Base-by-base conservation (phyloP, 805 yeast species). In the Lipomyces chichibuensis region DNA sequence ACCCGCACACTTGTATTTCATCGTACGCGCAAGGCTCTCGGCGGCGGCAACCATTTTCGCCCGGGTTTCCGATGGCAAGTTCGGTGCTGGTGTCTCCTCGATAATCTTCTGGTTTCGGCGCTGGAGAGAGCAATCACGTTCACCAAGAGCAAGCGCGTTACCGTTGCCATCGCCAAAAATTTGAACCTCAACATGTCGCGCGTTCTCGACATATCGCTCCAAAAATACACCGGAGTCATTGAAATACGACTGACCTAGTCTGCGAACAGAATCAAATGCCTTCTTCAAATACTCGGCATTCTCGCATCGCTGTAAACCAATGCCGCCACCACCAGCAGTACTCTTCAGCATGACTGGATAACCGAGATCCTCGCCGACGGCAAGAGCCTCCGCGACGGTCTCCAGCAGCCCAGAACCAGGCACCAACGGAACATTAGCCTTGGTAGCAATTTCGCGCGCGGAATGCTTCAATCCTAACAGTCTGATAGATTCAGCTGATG, bases 241-340 rank as follows among this genome's bases (percentile, higher is more conserved):
- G 75, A 94, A 94, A 77, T 91, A 94, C 0, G 96, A 85, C 76
- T 87, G 84, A 71, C 98, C 99, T 80, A 92, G 97, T 79, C 92
- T 97, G 76, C 91, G 89, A 56, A 95, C 98, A 9, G 97, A 88
- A 74, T 86, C 90, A 79, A 92, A 94, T 14, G 93, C 96, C 69
- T 89, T 81, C 79, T 87, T 91, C 70, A 95, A 87, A 67, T 95
- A 98, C 23, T 78, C 87, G 72, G 85, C 90, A 46, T 87, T 84
- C 75, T 93, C 97, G 66, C 93, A 98, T 76, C 92, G 90, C 78
- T 94, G 98, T 73, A 94, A 82, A 71, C 99, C 99, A 75, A 94
- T 94, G 80, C 99, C 99, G 79, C 99, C 99, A 75, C 99, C 99
- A 77, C 99, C 99, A 32, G 98, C 98, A 69, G 99, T 95, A 32